These are phyloP conservation scores for Termitomyces sp. DNA, from an alignment of 768 basidiomycete genomes.

Conservation along the genomic window DNA sequence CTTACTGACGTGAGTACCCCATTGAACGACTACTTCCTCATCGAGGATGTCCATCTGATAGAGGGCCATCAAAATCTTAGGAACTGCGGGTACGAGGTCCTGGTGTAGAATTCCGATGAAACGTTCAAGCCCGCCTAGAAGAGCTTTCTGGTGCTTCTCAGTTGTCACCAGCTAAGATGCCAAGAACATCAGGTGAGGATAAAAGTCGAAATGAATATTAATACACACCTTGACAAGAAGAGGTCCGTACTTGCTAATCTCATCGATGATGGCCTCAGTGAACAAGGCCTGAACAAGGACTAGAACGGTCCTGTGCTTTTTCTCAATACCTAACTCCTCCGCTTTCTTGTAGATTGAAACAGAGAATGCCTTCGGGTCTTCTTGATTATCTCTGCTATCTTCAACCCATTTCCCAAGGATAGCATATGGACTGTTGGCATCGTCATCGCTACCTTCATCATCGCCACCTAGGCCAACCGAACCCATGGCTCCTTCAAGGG, in stretches of 20 bases:
- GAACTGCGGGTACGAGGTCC: constrained; percentile 63
- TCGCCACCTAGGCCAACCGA: constrained; percentile 49
- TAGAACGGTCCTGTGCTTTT: constrained; percentile 87
- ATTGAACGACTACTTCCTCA: constrained; percentile 83
- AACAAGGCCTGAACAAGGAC: constrained; percentile 84
- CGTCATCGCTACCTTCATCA: constrained; percentile 89
- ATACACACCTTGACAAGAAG: constrained; percentile 70
- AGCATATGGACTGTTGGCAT: constrained; percentile 79
- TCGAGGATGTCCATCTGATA: constrained; percentile 93
- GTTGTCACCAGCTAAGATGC: constrained; percentile 68
- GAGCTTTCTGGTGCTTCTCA: constrained; percentile 93
- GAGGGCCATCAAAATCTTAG: constrained; percentile 90
- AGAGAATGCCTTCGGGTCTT: constrained; percentile 44
- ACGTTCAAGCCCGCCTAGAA: constrained; percentile 91
- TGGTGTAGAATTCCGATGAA: constrained; percentile 71
- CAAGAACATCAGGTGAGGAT: constrained; percentile 4
- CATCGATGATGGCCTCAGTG: constrained; percentile 58
- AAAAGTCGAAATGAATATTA: not conserved
- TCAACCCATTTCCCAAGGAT: constrained; percentile 82
- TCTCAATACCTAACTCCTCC: constrained; percentile 86
- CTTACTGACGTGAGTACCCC: constrained; percentile 96
- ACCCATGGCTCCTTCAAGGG: constrained; percentile 56
- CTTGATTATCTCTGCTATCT: constrained; percentile 51
- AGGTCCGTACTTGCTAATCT: constrained; percentile 60
- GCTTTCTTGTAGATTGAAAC: constrained; percentile 83